A percentile compares a stretch with the other conserved stretches of the same genome.
phyloP scores from a whole-genome alignment of 148 eudicot species.

The Amaranthus cruentus region DNA sequence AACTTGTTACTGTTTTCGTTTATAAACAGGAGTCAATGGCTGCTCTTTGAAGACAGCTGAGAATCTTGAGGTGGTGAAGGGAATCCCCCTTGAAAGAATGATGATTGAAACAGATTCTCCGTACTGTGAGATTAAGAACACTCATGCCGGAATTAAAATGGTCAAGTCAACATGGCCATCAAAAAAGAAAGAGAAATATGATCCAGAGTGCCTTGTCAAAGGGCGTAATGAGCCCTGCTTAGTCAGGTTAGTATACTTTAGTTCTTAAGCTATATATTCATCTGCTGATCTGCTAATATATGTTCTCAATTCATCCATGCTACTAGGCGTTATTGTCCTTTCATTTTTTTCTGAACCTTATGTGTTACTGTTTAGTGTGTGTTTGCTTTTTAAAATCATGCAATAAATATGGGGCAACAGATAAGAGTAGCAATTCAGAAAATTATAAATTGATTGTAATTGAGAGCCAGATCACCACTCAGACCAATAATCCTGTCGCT shows the following conservation, averaged over 20 bases:
- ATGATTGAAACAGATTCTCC: conserved; percentile 99
- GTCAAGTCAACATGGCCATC: conserved; percentile 86
- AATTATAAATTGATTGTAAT: too few relatives aligned
- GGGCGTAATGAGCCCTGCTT: conserved; percentile 96
- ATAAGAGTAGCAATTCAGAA: too few relatives aligned
- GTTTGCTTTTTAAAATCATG: too few relatives aligned
- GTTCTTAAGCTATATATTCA: not conserved
- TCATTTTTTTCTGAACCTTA: too few relatives aligned
- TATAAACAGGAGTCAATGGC: conserved; percentile 72
- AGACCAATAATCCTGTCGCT: too few relatives aligned
- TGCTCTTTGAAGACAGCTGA: conserved; percentile 86
- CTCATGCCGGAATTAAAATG: conserved; percentile 87
- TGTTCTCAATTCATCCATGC: not conserved
- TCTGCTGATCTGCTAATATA: not conserved
- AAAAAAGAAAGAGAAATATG: conserved; percentile 93
- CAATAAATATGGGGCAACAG: too few relatives aligned
- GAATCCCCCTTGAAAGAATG: conserved; percentile 81
- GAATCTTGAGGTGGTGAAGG: conserved; percentile 81
- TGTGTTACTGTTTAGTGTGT: too few relatives aligned
- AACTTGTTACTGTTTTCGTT: not conserved
- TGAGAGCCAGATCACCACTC: too few relatives aligned
- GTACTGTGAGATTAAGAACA: conserved; percentile 91
- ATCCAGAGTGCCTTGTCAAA: conserved; percentile 75
- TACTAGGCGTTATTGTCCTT: not conserved
- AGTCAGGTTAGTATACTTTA: conserved; percentile 56